Evolutionary conservation across 1,284 basidiomycete species (phyloP), one percentile per base, ranked within the genome.

Genomic region (Fomitopsis palustris): DNA sequence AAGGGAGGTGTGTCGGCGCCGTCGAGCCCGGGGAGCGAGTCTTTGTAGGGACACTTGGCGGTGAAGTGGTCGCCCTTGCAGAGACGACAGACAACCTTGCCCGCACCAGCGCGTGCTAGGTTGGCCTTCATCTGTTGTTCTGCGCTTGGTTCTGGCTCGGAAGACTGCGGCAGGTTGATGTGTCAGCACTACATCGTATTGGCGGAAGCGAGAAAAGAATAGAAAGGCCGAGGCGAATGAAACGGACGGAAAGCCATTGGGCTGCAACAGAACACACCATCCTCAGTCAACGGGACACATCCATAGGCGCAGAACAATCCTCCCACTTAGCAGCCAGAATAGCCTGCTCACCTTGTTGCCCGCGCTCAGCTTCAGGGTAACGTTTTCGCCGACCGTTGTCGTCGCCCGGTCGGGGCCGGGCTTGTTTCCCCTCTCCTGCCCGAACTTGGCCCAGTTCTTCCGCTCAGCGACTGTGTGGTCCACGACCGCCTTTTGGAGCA

Each of bases 1-100:
- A 78, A 76, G 0, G 82, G 75, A 2, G 83, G 83, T 31, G 78
- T 73, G 21, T 81, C 77, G 3, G 79, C 73, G 23, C 77, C 81
- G 54, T 92, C 90, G 55, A 94, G 81, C 12, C 90, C 93, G 21
- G 90, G 85, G 12, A 94, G 85, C 21, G 93, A 92, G 67, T 98
- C 96, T 77, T 95, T 97, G 85, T 97, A 97, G 12, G 97, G 97
- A 84, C 97, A 99, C 75, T 96, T 95, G 62, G 95, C 92, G 12
- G 97, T 99, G 76, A 96, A 99, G 78, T 99, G 97, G 67, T 92
- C 92, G 59, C 96, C 96, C 74, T 96, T 95, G 79, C 97, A 99
- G 60, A 97, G 78, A 68, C 97, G 87, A 82, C 96, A 99, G 55
- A 85, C 79, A 64, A 99, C 93, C 70, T 95, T 94, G 74, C 95